These are phyloP conservation scores for Nannochloropsis oceanica DNA, from an alignment of 108 stramenopile genomes.

Conservation along the genomic window DNA sequence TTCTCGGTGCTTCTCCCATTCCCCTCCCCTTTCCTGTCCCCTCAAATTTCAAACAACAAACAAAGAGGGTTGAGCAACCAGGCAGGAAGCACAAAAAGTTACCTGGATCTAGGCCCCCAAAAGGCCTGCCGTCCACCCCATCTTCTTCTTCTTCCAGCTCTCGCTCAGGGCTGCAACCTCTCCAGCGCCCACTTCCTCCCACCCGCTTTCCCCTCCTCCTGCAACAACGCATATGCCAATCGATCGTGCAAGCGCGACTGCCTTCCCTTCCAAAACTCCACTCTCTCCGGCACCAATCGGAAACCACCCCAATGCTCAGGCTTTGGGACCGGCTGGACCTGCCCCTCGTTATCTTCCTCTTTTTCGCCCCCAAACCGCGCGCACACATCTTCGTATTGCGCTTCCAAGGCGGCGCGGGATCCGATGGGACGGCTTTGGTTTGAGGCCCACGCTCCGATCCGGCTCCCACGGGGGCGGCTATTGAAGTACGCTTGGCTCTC, in stretches of 20 bases:
- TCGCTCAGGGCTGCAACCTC: slow-evolving; percentile 28
- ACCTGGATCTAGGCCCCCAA: too few species aligned
- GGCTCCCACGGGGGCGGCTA: slow-evolving; percentile 36
- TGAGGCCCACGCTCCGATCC: slow-evolving; percentile 37
- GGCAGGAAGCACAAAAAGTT: too few species aligned
- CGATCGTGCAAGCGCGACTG: slow-evolving; percentile 40
- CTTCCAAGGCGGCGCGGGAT: slow-evolving; percentile 26
- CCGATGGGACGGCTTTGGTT: slow-evolving; percentile 40
- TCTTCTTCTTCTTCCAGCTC: not conserved
- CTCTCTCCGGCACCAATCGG: slow-evolving; percentile 33
- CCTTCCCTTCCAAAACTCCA: slow-evolving; percentile 45
- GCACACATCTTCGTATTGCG: slow-evolving; percentile 7
- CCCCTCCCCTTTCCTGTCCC: too few species aligned
- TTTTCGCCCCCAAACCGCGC: not conserved
- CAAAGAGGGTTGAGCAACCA: too few species aligned
- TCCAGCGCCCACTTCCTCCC: slow-evolving; percentile 18
- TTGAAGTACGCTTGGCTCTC: slow-evolving; percentile 41
- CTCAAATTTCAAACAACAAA: too few species aligned
- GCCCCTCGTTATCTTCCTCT: not conserved
- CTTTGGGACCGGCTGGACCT: slow-evolving; percentile 6
- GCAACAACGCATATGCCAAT: slow-evolving; percentile 16
- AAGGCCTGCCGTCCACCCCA: not conserved
- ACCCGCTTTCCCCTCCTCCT: not conserved
- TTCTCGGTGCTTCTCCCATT: too few species aligned
- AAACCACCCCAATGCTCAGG: slow-evolving; percentile 42